These are phyloP conservation scores for Yarrowia bubula DNA, from an alignment of 805 yeast species.

Conservation along the genomic window DNA sequence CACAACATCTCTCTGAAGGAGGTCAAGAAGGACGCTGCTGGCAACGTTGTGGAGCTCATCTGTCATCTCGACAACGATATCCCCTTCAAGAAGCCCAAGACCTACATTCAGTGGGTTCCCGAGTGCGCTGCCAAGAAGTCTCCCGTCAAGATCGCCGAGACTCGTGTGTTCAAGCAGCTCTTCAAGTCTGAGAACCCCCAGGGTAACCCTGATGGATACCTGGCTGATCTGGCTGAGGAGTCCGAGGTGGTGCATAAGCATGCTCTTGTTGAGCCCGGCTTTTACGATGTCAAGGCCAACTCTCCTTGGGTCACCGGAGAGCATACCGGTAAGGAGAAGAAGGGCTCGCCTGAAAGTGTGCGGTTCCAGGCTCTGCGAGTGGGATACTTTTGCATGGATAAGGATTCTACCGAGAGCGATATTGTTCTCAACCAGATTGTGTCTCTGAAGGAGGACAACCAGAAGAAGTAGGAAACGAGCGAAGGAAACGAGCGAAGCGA, in stretches of 20 bases:
- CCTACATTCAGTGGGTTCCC: slow-evolving; percentile 96
- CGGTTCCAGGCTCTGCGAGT: slow-evolving; percentile 97
- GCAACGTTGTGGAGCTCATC: slow-evolving; percentile 65
- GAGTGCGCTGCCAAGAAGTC: slow-evolving; percentile 57
- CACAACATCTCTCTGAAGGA: slow-evolving; percentile 70
- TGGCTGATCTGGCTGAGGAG: slow-evolving; percentile 76
- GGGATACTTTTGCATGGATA: slow-evolving; percentile 91
- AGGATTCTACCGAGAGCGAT: slow-evolving; percentile 60
- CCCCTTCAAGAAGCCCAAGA: slow-evolving; percentile 77
- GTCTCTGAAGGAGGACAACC: slow-evolving; percentile 76
- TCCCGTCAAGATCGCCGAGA: slow-evolving; percentile 67
- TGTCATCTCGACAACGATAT: slow-evolving; percentile 75
- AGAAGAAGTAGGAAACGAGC: slow-evolving; percentile 32
- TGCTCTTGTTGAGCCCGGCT: slow-evolving; percentile 78
- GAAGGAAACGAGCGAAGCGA: no score
- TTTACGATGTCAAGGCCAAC: slow-evolving; percentile 60
- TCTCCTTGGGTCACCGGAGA: slow-evolving; percentile 65
- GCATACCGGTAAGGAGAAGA: slow-evolving; percentile 62
- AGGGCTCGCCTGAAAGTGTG: slow-evolving; percentile 69
- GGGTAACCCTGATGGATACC: slow-evolving; percentile 81
- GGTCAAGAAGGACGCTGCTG: slow-evolving; percentile 59
- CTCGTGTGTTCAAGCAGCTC: slow-evolving; percentile 81
- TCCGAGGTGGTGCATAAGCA: slow-evolving; percentile 65
- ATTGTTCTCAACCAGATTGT: slow-evolving; percentile 87
- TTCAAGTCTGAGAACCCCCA: slow-evolving; percentile 91